Conservation (phyloP, 192 early-diverging fungal genomes). For the Glomus cerebriforme region DNA sequence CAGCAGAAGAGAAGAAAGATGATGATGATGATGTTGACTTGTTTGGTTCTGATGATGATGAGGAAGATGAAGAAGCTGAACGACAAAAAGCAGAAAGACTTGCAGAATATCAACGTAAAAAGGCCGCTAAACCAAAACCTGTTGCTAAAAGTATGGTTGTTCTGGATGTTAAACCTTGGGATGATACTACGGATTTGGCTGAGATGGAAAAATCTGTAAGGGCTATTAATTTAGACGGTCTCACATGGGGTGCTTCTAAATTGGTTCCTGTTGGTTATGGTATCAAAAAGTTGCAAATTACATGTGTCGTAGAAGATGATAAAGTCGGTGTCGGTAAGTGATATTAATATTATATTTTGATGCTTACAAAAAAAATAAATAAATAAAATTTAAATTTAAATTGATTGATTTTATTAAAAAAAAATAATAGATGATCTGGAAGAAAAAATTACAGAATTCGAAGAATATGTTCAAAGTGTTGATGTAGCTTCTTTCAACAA, state of each 20-base stretch:
- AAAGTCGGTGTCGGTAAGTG: conserved; percentile 63
- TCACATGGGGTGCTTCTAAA: conserved; percentile 85
- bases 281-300: conserved; percentile 96
- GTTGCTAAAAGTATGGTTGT: conserved; percentile 91
- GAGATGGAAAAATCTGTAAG: conserved; percentile 74
- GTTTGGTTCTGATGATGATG: conserved; percentile 93
- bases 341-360: background rate
- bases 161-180: conserved; percentile 98
- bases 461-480: conserved; percentile 91
- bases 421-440: conserved; percentile 69
- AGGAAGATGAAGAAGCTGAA: conserved; percentile 90
- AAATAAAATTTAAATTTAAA: too few species aligned
- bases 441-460: conserved; percentile 77
- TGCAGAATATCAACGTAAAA: conserved; percentile 89
- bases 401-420: conserved; percentile 29
- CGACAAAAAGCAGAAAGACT: conserved; percentile 84
- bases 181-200: conserved; percentile 90
- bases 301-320: conserved; percentile 89
- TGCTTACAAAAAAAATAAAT: background rate
- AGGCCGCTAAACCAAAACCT: conserved; percentile 84
- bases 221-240: conserved; percentile 81
- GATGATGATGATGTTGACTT: conserved; percentile 96
- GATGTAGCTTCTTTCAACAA: conserved; percentile 89
- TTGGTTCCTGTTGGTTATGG: conserved; percentile 88
- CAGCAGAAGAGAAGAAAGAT: conserved; percentile 58